phyloP scores from a whole-genome alignment of 768 basidiomycete genomes.

The Serendipita indica region DNA sequence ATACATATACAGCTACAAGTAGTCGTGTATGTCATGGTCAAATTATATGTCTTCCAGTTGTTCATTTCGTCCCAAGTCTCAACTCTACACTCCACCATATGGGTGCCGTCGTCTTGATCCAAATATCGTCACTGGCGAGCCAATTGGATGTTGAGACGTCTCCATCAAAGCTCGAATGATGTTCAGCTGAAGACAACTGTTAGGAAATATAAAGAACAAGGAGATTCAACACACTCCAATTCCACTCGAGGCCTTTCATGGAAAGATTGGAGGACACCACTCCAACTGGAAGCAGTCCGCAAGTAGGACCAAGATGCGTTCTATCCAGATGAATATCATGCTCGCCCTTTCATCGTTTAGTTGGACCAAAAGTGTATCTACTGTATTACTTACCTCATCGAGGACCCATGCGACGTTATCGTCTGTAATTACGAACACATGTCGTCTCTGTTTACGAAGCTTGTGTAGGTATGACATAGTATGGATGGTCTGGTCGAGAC shows the following conservation, averaged over 20 bases:
- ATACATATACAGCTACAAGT: too few species aligned
- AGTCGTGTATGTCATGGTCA: too few species aligned
- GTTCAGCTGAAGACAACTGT: slow-evolving; percentile 30
- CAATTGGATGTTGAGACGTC: slow-evolving; percentile 91
- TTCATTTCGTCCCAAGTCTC: too few species aligned
- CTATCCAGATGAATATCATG: slow-evolving; percentile 70
- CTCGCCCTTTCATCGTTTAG: slow-evolving; percentile 74
- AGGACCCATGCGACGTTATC: slow-evolving; percentile 88
- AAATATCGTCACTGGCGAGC: slow-evolving; percentile 52
- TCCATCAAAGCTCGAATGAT: slow-evolving; percentile 66
- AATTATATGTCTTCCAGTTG: too few species aligned
- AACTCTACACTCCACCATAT: slow-evolving; percentile 88
- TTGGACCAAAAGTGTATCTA: background rate
- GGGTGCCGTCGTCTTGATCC: slow-evolving; percentile 60
- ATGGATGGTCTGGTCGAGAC: slow-evolving; percentile 89
- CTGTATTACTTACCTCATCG: slow-evolving; percentile 37
- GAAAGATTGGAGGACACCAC: slow-evolving; percentile 60
- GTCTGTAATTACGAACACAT: slow-evolving; percentile 69
- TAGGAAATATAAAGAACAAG: background rate
- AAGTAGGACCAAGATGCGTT: slow-evolving; percentile 62
- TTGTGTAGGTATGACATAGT: slow-evolving; percentile 76
- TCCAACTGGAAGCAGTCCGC: slow-evolving; percentile 89
- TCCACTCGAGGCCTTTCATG: slow-evolving; percentile 79
- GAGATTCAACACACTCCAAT: slow-evolving; percentile 44
- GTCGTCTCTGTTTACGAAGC: slow-evolving; percentile 41